A percentile compares a stretch with the other conserved stretches of the same genome.
Conservation (phyloP, 2,329 filamentous ascomycete genomes). For the Escovopsis weberi region DNA sequence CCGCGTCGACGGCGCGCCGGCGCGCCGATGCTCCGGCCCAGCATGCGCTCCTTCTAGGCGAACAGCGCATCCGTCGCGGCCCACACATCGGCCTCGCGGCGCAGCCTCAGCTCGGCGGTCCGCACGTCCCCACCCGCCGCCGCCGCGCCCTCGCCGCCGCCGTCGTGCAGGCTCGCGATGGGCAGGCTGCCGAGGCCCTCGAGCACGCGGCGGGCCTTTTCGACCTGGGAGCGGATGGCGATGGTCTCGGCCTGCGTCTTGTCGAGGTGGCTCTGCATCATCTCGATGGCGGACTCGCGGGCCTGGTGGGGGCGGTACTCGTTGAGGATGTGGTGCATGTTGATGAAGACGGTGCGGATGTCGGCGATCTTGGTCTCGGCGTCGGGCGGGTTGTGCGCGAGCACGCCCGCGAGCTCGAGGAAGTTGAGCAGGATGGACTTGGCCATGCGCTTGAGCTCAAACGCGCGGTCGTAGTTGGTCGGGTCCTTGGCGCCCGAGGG, state of each 20-base stretch:
- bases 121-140: constrained; percentile 7
- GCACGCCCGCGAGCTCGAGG: constrained; percentile 57
- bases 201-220: constrained; percentile 60
- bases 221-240: constrained; percentile 49
- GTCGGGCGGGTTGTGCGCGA: constrained; percentile 21
- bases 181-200: constrained; percentile 48
- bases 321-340: constrained; percentile 87
- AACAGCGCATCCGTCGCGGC: constrained; percentile 27
- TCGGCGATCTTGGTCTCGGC: constrained; percentile 62
- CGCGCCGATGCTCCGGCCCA: no score
- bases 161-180: constrained; percentile 8
- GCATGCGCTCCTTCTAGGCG: constrained; percentile 10
- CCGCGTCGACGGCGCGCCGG: no score
- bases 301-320: constrained; percentile 90
- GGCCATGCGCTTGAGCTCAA: constrained; percentile 60
- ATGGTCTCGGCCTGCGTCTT: constrained; percentile 58
- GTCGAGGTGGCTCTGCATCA: constrained; percentile 77
- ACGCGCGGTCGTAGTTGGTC: constrained; percentile 46
- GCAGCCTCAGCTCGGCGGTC: constrained; percentile 1
- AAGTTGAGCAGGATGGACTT: constrained; percentile 84
- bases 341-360: constrained; percentile 69
- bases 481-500: constrained; percentile 29
- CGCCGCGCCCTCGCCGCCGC: constrained; percentile 6
- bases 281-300: constrained; percentile 67
- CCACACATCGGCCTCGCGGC: constrained; percentile 26